These are phyloP conservation scores for Aureobasidium sp. DNA, from an alignment of 2,329 filamentous ascomycete genomes.

Conservation along the genomic window DNA sequence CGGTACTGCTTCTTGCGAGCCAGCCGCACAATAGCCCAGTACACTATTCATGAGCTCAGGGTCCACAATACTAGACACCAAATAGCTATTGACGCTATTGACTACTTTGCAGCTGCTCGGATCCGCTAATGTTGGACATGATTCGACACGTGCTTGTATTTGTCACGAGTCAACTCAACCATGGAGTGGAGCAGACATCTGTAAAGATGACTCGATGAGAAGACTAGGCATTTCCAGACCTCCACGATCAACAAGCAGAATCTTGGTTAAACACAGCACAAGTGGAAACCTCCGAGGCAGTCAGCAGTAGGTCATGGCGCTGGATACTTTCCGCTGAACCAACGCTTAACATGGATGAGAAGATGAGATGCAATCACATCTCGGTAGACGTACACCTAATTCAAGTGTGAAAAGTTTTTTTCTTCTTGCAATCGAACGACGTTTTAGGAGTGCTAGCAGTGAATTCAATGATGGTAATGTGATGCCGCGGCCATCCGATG, in stretches of 20 bases:
- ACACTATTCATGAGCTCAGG: no score
- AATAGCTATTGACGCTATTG: no score
- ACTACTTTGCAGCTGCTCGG: not conserved
- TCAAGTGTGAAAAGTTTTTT: not conserved
- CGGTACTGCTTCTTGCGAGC: no score
- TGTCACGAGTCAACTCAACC: not conserved
- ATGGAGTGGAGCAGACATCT: not conserved
- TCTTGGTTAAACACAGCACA: not conserved
- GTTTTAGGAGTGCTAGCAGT: not conserved
- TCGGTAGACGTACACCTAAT: not conserved
- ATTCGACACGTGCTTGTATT: not conserved
- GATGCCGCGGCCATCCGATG: not conserved
- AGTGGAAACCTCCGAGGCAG: not conserved
- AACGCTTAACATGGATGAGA: not conserved
- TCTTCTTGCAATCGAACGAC: not conserved
- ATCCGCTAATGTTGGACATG: not conserved
- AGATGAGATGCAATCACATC: not conserved
- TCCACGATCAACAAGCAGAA: not conserved
- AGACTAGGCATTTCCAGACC: not conserved
- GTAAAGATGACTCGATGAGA: not conserved
- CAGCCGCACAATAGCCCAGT: no score
- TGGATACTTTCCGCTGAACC: not conserved
- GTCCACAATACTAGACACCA: no score
- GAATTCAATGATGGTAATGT: not conserved
- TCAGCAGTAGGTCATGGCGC: not conserved